Conservation (phyloP, 2,329 filamentous ascomycete species). For the Fusarium sp. region DNA sequence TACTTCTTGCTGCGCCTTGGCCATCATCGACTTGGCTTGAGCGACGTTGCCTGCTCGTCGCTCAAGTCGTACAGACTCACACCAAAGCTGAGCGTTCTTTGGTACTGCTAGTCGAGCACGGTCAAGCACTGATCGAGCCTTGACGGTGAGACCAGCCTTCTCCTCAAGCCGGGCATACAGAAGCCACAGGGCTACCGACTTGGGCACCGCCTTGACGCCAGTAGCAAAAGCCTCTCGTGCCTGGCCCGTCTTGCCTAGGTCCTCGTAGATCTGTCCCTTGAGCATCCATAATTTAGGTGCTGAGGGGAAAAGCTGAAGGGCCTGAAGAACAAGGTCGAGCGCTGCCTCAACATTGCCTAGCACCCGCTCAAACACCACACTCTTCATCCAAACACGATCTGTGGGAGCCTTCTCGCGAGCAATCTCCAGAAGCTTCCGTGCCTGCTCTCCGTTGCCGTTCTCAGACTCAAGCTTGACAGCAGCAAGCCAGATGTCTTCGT, state of each 20-base stretch:
- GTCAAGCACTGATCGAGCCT: conserved; percentile 93
- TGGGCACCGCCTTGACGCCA: conserved; percentile 86
- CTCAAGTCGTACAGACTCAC: conserved; percentile 93
- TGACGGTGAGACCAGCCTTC: conserved; percentile 82
- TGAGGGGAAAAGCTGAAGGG: conserved; percentile 84
- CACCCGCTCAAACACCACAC: conserved; percentile 91
- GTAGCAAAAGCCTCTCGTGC: conserved; percentile 90
- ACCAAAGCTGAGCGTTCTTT: conserved; percentile 86
- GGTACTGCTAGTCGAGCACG: conserved; percentile 88
- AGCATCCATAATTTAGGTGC: conserved; percentile 96
- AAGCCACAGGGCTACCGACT: conserved; percentile 88
- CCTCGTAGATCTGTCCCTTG: conserved; percentile 97
- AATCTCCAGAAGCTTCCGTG: conserved; percentile 81
- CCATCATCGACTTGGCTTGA: conserved; percentile 93
- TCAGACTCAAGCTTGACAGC: conserved; percentile 97
- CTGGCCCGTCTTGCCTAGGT: conserved; percentile 79
- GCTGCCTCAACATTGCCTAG: conserved; percentile 82
- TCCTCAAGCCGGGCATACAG: conserved; percentile 91
- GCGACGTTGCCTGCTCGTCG: conserved; percentile 83
- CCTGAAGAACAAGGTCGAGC: conserved; percentile 87
- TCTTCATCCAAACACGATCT: conserved; percentile 97
- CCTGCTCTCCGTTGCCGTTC: conserved; percentile 82
- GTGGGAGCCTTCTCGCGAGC: conserved; percentile 91
- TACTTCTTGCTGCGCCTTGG: conserved; percentile 89
- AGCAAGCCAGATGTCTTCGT: conserved; percentile 97